phyloP scores from a whole-genome alignment of 2,329 filamentous ascomycete species.

The Cephalotrichum gorgonifer region DNA sequence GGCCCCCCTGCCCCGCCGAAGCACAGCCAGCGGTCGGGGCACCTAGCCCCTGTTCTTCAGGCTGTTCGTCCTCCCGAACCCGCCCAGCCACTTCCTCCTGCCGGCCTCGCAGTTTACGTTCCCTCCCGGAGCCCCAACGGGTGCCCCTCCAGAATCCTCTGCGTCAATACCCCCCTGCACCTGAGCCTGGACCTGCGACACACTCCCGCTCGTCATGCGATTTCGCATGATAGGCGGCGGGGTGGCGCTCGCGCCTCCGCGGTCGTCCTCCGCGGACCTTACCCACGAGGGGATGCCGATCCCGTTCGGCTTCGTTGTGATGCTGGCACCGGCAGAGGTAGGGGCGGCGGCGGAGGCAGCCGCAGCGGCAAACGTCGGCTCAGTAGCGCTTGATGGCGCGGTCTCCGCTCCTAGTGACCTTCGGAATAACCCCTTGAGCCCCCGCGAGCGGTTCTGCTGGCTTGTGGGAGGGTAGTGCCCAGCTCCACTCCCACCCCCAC shows the following conservation, averaged over 20 bases:
- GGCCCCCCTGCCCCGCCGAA: not conserved
- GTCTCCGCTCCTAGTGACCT: slow-evolving; percentile 28
- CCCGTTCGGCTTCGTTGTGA: slow-evolving; percentile 5
- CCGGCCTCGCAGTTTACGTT: slow-evolving; percentile 5
- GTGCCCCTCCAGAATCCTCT: not conserved
- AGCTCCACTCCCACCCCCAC: slow-evolving; percentile 10
- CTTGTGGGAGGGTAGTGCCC: slow-evolving; percentile 36
- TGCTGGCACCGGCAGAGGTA: too few relatives aligned
- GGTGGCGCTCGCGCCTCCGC: slow-evolving; percentile 38
- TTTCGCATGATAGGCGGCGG: slow-evolving; percentile 46
- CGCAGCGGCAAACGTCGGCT: too few relatives aligned
- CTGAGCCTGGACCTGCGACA: slow-evolving; percentile 1
- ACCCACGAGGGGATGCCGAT: slow-evolving; percentile 31
- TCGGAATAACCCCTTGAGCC: slow-evolving; percentile 40
- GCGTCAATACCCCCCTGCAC: not conserved
- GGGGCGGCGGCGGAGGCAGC: too few relatives aligned
- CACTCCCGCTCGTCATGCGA: slow-evolving; percentile 9
- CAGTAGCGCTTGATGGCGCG: slow-evolving; percentile 13
- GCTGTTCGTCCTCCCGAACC: slow-evolving; percentile 19
- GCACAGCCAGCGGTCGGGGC: too few relatives aligned
- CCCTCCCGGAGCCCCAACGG: slow-evolving; percentile 2
- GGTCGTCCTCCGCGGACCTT: slow-evolving; percentile 29
- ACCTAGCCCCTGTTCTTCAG: slow-evolving; percentile 14
- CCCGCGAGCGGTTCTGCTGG: slow-evolving; percentile 28
- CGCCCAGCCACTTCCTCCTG: slow-evolving; percentile 19